Conservation (phyloP, 495 filamentous ascomycete genomes). For the Xylaria venustula region DNA sequence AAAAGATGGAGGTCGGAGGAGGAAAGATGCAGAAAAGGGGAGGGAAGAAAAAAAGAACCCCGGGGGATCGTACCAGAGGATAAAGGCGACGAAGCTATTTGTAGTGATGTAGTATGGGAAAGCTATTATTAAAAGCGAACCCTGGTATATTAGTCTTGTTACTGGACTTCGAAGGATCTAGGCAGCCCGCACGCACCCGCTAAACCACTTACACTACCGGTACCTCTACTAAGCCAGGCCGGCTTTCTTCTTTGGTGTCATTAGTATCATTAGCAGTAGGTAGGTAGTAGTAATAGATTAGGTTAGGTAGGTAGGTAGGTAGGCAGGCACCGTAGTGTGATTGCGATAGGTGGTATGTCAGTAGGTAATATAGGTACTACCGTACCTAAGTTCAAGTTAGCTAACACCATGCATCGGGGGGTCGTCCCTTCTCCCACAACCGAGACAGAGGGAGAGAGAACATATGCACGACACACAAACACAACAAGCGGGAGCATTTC, state of each 20-base stretch:
- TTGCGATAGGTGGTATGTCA: too few species aligned
- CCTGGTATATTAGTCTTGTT: slow-evolving; percentile 4
- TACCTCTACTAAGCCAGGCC: slow-evolving; percentile 5
- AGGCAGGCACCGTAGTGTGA: too few species aligned
- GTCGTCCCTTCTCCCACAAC: too few species aligned
- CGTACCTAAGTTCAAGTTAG: too few species aligned
- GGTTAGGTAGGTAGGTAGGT: background rate
- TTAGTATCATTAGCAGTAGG: background rate
- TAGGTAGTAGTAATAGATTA: background rate
- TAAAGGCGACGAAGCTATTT: slow-evolving; percentile 16
- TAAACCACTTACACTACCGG: background rate
- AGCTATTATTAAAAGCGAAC: slow-evolving; percentile 8
- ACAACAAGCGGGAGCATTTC: background rate
- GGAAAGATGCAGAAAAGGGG: slow-evolving; percentile 12
- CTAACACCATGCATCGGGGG: too few species aligned
- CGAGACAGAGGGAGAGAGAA: too few species aligned
- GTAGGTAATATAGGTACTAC: too few species aligned
- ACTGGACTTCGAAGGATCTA: slow-evolving; percentile 17
- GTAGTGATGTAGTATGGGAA: background rate
- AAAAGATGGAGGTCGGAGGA: background rate
- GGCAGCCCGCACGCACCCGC: slow-evolving; percentile 7
- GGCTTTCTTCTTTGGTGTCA: background rate
- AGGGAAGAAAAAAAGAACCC: slow-evolving; percentile 17
- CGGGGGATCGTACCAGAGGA: background rate
- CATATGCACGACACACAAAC: background rate